Percentiles rank a stretch among this genome's conserved stretches.
These are phyloP conservation scores for Malus hybrid DNA, from an alignment of 331 rosid species.

Conservation along the genomic window DNA sequence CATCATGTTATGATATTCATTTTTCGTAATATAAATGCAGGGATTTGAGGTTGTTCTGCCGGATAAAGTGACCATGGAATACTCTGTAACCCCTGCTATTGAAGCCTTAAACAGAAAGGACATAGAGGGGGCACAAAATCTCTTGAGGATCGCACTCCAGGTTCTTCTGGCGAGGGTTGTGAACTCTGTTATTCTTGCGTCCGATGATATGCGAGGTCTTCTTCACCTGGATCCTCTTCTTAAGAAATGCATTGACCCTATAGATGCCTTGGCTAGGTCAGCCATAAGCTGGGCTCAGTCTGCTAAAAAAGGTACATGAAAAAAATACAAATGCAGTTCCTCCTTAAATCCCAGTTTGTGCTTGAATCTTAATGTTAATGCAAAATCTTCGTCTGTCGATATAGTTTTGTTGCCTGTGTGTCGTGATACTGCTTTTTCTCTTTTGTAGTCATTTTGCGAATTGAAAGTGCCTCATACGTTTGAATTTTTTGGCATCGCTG, in stretches of 20 bases:
- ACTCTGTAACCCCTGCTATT: slow-evolving; percentile 50
- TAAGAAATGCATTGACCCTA: slow-evolving; percentile 60
- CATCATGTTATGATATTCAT: neutral
- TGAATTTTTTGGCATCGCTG: too few species aligned
- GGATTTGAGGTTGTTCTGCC: slow-evolving; percentile 72
- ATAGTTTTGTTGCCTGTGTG: too few species aligned
- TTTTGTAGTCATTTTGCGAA: neutral
- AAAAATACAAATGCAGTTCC: neutral
- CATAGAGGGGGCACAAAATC: slow-evolving; percentile 39
- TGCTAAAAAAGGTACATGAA: slow-evolving; percentile 16
- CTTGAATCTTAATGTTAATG: neutral
- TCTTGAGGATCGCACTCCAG: slow-evolving; percentile 61
- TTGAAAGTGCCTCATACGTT: neutral
- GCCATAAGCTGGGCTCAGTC: slow-evolving; percentile 61
- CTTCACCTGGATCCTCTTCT: slow-evolving; percentile 60
- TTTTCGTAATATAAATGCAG: slow-evolving; percentile 24
- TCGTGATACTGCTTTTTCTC: neutral
- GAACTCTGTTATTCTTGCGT: slow-evolving; percentile 57
- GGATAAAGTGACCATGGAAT: slow-evolving; percentile 60
- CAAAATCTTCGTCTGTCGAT: too few species aligned
- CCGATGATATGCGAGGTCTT: slow-evolving; percentile 57
- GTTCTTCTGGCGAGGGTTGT: slow-evolving; percentile 61
- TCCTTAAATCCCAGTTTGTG: neutral
- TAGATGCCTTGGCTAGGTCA: slow-evolving; percentile 73
- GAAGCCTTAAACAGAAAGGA: slow-evolving; percentile 52